A percentile compares a stretch with the other conserved stretches of the same genome.
These are phyloP conservation scores for Saksenaea vasiformis DNA, from an alignment of 371 early-diverging fungal species.

Conservation along the genomic window DNA sequence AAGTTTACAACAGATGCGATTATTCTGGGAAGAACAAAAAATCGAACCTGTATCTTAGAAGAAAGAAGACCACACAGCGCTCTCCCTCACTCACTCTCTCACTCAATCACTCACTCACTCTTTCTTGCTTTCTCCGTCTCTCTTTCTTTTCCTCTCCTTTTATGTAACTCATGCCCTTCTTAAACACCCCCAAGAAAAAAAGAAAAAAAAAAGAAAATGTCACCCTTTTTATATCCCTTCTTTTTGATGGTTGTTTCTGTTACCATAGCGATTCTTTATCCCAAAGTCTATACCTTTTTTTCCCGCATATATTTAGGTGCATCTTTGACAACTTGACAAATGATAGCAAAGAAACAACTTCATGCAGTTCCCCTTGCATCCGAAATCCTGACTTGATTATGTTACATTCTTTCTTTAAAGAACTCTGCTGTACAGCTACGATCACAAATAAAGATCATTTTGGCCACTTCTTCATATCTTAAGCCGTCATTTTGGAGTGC, in stretches of 20 bases:
- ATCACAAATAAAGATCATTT: too few species aligned
- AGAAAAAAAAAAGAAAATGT: background rate
- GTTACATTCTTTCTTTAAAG: background rate
- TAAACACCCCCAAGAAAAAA: background rate
- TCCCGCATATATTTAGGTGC: background rate
- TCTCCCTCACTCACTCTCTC: too few species aligned
- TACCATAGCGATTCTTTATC: background rate
- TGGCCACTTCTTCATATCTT: too few species aligned
- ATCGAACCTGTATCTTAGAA: background rate
- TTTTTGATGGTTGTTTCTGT: background rate
- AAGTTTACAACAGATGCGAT: slow-evolving; percentile 45
- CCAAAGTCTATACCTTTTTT: background rate
- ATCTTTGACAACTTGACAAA: background rate
- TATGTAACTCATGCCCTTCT: background rate
- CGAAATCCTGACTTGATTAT: background rate
- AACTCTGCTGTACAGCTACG: too few species aligned
- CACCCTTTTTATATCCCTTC: background rate
- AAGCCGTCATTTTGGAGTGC: too few species aligned
- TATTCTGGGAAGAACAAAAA: slow-evolving; percentile 41
- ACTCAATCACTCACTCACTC: too few species aligned
- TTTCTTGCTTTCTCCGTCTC: too few species aligned
- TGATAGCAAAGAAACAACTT: background rate
- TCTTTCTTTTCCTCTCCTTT: background rate
- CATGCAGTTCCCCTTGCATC: background rate
- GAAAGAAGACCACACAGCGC: background rate